Evolutionary conservation across 2,329 filamentous ascomycete genomes (phyloP).

Genomic region (Ophiostoma fasciatum): DNA sequence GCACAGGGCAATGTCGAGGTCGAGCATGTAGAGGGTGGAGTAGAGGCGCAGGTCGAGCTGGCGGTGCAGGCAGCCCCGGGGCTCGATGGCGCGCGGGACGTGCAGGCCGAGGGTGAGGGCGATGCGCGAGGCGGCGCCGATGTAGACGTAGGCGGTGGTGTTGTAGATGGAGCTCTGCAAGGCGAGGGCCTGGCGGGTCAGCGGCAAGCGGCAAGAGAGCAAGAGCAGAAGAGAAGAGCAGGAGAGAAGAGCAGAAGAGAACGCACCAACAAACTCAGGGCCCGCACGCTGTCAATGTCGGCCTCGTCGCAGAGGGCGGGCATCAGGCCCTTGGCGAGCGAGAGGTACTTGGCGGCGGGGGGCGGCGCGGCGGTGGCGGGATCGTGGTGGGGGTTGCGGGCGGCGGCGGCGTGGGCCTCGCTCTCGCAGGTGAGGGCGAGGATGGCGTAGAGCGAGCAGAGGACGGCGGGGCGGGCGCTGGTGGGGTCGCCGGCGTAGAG

Average conservation of each 20-base stretch:
- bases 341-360: slow-evolving; percentile 12
- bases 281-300: slow-evolving; percentile 15
- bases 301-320: slow-evolving; percentile 15
- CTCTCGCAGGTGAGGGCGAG: slow-evolving; percentile 16
- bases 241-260: neutral
- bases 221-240: neutral
- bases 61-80: slow-evolving; percentile 13
- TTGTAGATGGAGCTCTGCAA: slow-evolving; percentile 14
- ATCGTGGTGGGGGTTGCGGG: neutral
- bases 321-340: slow-evolving; percentile 14
- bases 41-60: slow-evolving; percentile 15
- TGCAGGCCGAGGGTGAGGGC: slow-evolving; percentile 16
- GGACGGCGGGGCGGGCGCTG: slow-evolving; percentile 13
- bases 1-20: slow-evolving; percentile 15
- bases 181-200: no score
- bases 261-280: slow-evolving; percentile 13
- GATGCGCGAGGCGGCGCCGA: slow-evolving; percentile 15
- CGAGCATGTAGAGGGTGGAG: slow-evolving; percentile 15
- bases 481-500: slow-evolving; percentile 15
- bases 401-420: slow-evolving; percentile 9
- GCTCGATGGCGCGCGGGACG: slow-evolving; percentile 12
- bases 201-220: neutral
- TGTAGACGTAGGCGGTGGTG: slow-evolving; percentile 16
- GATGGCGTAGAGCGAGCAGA: slow-evolving; percentile 16
- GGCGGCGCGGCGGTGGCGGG: slow-evolving; percentile 4